These are phyloP conservation scores for Gaultheria prostrata DNA, from an alignment of 148 eudicot genomes.

Conservation along the genomic window DNA sequence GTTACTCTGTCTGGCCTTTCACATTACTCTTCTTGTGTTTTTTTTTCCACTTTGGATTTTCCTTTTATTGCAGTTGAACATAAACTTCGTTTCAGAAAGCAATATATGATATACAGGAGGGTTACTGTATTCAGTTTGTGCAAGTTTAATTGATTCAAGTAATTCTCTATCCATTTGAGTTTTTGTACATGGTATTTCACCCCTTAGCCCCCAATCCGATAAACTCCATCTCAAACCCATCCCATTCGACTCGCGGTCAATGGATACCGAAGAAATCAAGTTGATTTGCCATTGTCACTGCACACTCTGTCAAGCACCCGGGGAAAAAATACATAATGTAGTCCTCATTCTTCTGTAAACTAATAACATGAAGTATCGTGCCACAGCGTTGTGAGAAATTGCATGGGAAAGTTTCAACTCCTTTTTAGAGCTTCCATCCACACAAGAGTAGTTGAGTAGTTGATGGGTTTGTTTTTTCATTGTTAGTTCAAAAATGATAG, in stretches of 20 bases:
- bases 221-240: background rate
- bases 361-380: background rate
- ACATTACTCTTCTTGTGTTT: background rate
- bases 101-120: background rate
- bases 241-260: background rate
- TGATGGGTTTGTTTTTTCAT: background rate
- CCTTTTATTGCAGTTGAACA: background rate
- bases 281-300: background rate
- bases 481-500: background rate
- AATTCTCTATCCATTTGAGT: background rate
- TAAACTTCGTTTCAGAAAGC: background rate
- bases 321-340: too few relatives aligned
- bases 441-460: background rate
- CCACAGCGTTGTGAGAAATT: background rate
- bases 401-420: background rate
- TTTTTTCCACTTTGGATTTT: background rate
- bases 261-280: background rate
- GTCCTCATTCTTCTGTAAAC: background rate
- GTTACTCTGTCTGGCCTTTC: background rate
- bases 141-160: background rate
- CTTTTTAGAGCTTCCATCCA: background rate
- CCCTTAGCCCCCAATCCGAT: background rate
- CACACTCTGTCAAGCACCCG: too few relatives aligned
- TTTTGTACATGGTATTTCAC: background rate
- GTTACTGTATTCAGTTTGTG: background rate